Percentiles rank a stretch among this genome's conserved stretches.
phyloP scores from a whole-genome alignment of 2,329 filamentous ascomycete species.

The Colletotrichum kahawae region DNA sequence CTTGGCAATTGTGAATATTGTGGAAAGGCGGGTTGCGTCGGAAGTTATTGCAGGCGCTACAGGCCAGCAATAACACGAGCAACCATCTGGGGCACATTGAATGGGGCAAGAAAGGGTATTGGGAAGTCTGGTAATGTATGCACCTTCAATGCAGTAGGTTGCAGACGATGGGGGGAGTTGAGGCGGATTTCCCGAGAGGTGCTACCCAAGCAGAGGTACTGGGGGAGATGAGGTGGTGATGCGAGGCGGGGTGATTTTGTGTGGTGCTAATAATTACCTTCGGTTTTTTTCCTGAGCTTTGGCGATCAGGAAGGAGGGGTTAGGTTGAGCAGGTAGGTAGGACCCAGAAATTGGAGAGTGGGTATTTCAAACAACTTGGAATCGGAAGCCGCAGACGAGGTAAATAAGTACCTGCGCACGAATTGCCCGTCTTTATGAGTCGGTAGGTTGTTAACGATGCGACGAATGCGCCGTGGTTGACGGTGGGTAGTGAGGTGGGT shows the following conservation, averaged over 20 bases:
- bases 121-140: neutral
- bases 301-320: conserved; percentile 3
- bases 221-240: neutral
- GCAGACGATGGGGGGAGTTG: neutral
- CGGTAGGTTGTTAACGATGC: neutral
- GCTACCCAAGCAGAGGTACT: neutral
- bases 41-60: neutral
- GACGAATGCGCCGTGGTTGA: neutral
- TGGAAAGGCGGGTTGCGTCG: neutral
- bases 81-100: neutral
- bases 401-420: neutral
- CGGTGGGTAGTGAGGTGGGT: conserved; percentile 7
- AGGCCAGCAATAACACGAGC: neutral
- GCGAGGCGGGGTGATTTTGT: neutral
- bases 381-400: neutral
- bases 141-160: neutral
- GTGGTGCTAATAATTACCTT: conserved; percentile 3
- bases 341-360: neutral
- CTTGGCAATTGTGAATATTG: neutral
- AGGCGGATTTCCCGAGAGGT: neutral
- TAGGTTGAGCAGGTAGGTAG: neutral
- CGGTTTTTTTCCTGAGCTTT: neutral
- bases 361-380: neutral
- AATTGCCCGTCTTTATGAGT: neutral
- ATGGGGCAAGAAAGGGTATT: neutral